Percentiles rank a stretch among this genome's conserved stretches.
Conservation (phyloP, 2,329 filamentous ascomycete species). For the Penicillium sp. region DNA sequence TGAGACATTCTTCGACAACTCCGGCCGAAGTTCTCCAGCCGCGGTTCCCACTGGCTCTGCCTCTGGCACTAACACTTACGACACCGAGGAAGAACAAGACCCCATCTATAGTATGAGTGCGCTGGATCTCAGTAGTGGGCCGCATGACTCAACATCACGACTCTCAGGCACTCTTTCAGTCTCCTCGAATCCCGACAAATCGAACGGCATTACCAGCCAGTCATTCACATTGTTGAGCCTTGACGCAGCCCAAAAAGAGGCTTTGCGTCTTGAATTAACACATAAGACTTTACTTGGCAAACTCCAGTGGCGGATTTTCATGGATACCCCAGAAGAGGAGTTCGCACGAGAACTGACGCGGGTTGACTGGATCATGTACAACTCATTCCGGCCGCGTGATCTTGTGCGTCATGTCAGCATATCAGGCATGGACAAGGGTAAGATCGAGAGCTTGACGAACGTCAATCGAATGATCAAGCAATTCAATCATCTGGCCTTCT, state of each 20-base stretch:
- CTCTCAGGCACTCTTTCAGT: constrained; percentile 43
- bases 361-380: constrained; percentile 98
- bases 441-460: constrained; percentile 74
- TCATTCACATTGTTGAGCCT: constrained; percentile 43
- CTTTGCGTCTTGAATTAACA: constrained; percentile 68
- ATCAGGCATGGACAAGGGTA: constrained; percentile 49
- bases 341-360: constrained; percentile 89
- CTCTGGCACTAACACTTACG: constrained; percentile 15
- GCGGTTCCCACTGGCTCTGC: constrained; percentile 30
- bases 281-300: constrained; percentile 74
- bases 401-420: constrained; percentile 88
- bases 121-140: constrained; percentile 42
- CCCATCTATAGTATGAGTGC: constrained; percentile 41
- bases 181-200: constrained; percentile 41
- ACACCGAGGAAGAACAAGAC: constrained; percentile 38
- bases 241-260: constrained; percentile 79
- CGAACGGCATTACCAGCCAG: constrained; percentile 43
- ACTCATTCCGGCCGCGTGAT: constrained; percentile 87
- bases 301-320: constrained; percentile 83
- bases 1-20: constrained; percentile 44
- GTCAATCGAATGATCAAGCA: constrained; percentile 94
- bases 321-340: constrained; percentile 79
- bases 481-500: constrained; percentile 81
- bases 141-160: constrained; percentile 38
- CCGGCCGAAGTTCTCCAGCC: constrained; percentile 43